Conservation (phyloP, 805 yeast species). For the Millerozyma miso region DNA sequence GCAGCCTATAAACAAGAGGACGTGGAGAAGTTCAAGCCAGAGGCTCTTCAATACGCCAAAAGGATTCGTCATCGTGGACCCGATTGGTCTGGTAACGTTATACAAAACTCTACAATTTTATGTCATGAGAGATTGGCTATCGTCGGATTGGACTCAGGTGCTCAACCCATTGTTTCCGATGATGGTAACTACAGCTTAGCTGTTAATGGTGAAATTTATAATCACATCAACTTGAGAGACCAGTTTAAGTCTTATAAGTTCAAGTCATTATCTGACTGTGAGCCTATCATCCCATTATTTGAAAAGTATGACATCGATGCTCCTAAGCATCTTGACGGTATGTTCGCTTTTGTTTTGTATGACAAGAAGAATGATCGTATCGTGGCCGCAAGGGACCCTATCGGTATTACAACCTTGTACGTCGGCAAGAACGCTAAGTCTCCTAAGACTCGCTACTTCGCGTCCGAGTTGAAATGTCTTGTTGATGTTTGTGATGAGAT, state of each 20-base stretch:
- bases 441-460: constrained; percentile 81
- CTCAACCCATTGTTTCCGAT: constrained; percentile 88
- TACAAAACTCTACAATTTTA: constrained; percentile 74
- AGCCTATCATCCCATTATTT: constrained; percentile 91
- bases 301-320: constrained; percentile 84
- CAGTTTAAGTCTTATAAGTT: constrained; percentile 68
- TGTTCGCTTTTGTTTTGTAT: constrained; percentile 93
- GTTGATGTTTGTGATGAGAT: constrained; percentile 93
- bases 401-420: constrained; percentile 94
- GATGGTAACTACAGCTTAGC: constrained; percentile 72
- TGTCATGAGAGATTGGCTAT: constrained; percentile 96
- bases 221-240: constrained; percentile 86
- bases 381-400: constrained; percentile 97
- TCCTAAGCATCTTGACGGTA: constrained; percentile 92
- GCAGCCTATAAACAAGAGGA: constrained; percentile 85
- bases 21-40: constrained; percentile 73
- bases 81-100: constrained; percentile 93
- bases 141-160: constrained; percentile 96
- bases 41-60: constrained; percentile 86
- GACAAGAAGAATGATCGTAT: constrained; percentile 83
- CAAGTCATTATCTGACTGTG: constrained; percentile 92
- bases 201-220: constrained; percentile 98
- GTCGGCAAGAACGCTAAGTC: constrained; percentile 74
- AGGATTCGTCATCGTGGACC: constrained; percentile 99
- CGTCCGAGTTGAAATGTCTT: constrained; percentile 91